Evolutionary conservation across 2,329 filamentous ascomycete species (phyloP), one percentile per base, ranked within the genome.

Genomic region (Fusarium subglutinans): DNA sequence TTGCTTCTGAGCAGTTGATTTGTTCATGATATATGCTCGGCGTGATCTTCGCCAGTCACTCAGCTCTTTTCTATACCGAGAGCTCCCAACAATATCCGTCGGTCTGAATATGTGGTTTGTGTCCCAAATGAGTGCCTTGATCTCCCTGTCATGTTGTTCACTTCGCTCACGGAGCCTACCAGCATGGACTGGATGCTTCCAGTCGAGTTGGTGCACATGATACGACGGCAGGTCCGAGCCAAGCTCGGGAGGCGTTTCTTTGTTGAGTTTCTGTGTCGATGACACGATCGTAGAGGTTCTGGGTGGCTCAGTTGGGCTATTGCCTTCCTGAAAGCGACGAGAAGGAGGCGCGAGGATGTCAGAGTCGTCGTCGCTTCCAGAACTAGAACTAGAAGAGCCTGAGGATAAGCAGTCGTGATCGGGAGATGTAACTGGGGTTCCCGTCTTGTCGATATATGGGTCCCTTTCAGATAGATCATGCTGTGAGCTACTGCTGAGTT

Each of bases 121-220:
- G 40, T 71, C 67, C 69, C 67, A 72, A 8, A 35, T 20, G 8
- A 72, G 53, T 20, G 51, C 47, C 20, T 51, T 59, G 38, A 67
- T 28, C 47, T 72, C 69, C 8, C 9, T 55, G 17, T 37, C 15
- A 24, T 57, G 62, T 28, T 63, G 56, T 26, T 66, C 24, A 48
- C 67, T 51, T 26, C 37, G 51, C 24, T 43, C 41, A 38, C 24
- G 26, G 20, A 63, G 57, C 15, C 45, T 53, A 15, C 15, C n/a
- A 33, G 43, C 41, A 17, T 44, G 10, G 12, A 67, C 20, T 14
- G 56, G 55, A 26, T 35, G 26, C 12, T 56, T 37, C 66, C 62
- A 62, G 44, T 56, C 38, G n/a, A 67, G 30, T 26, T 63, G 63
- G 33, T 72, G 50, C 13, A 71, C 56, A 47, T 62, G 28, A 20